Conservation (phyloP, 805 yeast species). For the Candida railenensis region DNA sequence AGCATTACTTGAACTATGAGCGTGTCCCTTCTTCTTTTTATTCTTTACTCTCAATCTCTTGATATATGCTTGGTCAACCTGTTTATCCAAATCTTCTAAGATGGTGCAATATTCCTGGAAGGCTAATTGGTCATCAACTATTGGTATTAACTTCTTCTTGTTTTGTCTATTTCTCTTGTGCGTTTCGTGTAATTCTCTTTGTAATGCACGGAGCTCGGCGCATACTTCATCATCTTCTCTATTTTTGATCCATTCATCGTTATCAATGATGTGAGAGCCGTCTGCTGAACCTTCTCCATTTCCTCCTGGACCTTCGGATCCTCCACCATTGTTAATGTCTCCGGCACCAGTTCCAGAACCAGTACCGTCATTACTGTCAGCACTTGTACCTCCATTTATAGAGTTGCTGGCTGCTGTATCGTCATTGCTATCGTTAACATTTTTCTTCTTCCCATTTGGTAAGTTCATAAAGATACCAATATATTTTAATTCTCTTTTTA, state of each 20-base stretch:
- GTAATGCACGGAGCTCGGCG: conserved; percentile 74
- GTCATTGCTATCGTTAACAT: conserved; percentile 22
- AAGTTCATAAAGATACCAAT: conserved; percentile 83
- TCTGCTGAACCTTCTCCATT: neutral
- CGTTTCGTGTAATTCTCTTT: conserved; percentile 61
- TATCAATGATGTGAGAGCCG: conserved; percentile 33
- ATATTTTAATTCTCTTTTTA: conserved; percentile 82
- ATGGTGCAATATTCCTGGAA: conserved; percentile 93
- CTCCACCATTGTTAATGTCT: conserved; percentile 3
- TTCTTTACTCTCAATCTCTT: conserved; percentile 77
- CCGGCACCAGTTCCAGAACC: conserved; percentile 1
- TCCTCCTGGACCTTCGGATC: conserved; percentile 19
- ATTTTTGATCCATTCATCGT: conserved; percentile 71
- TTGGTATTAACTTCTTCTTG: conserved; percentile 63
- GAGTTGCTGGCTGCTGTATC: conserved; percentile 6
- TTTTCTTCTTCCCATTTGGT: conserved; percentile 28
- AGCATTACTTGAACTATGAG: conserved; percentile 16
- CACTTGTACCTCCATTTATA: conserved; percentile 12
- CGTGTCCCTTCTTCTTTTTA: conserved; percentile 55
- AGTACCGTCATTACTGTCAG: conserved; percentile 11
- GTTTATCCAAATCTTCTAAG: conserved; percentile 91
- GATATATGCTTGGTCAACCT: conserved; percentile 90
- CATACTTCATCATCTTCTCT: conserved; percentile 94
- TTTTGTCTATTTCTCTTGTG: conserved; percentile 64
- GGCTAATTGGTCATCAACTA: conserved; percentile 84